Conservation (phyloP, 1,284 basidiomycete genomes). For the Ceratobasidium sp. region DNA sequence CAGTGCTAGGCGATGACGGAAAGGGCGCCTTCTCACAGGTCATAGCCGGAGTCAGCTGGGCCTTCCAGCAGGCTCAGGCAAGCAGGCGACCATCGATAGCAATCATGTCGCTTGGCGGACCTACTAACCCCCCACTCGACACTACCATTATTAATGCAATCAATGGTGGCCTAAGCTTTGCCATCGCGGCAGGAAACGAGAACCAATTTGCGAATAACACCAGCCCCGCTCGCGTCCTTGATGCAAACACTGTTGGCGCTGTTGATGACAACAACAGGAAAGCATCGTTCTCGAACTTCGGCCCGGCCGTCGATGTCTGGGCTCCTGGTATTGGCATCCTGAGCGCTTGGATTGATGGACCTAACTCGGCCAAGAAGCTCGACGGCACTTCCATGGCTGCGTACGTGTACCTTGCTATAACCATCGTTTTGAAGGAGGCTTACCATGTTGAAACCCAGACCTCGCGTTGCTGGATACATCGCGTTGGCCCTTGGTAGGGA, state of each 20-base stretch:
- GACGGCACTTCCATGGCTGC: constrained; percentile 77
- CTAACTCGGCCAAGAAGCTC: constrained; percentile 71
- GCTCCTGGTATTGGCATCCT: constrained; percentile 75
- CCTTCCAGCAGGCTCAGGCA: constrained; percentile 61
- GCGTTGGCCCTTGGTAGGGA: constrained; percentile 4
- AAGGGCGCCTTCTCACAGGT: not conserved
- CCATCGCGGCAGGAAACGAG: constrained; percentile 88
- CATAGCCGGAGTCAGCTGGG: constrained; percentile 64
- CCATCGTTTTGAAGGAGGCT: no score
- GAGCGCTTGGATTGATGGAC: constrained; percentile 76
- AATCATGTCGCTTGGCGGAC: constrained; percentile 32
- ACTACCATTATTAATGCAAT: constrained; percentile 52
- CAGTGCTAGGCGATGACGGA: not conserved
- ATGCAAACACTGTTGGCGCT: constrained; percentile 20
- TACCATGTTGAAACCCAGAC: not conserved
- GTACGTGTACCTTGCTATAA: not conserved
- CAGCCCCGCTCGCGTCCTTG: constrained; percentile 5
- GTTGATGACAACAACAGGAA: not conserved
- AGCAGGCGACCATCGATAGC: constrained; percentile 5
- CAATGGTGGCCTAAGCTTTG: constrained; percentile 87
- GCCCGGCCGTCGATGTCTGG: constrained; percentile 53
- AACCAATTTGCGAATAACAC: constrained; percentile 60
- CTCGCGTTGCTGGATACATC: constrained; percentile 36
- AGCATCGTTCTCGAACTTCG: constrained; percentile 86
- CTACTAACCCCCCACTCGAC: constrained; percentile 33